Percentiles rank a stretch among this genome's conserved stretches.
These are phyloP conservation scores for Phytophthora cryptogea DNA, from an alignment of 352 stramenopile genomes.

Conservation along the genomic window DNA sequence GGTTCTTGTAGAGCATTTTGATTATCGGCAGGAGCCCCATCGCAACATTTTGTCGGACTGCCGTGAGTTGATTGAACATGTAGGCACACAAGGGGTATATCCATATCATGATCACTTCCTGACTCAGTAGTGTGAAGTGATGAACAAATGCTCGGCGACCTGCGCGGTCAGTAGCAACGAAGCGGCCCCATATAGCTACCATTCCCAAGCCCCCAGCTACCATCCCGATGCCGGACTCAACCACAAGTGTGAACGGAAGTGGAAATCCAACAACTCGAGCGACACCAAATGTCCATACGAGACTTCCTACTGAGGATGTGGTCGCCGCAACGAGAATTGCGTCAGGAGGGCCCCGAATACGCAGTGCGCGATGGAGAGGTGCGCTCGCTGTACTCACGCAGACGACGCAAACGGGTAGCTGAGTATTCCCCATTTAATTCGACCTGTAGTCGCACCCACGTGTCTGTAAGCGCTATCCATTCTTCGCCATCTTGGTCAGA, in stretches of 20 bases:
- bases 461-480: background rate
- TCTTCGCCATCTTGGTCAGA: too few species aligned
- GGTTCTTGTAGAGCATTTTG: too few species aligned
- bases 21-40: too few species aligned
- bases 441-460: background rate
- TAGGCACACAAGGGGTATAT: too few species aligned
- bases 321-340: background rate
- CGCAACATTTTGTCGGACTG: too few species aligned
- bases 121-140: too few species aligned
- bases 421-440: conserved; percentile 3
- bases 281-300: background rate
- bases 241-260: conserved; percentile 5
- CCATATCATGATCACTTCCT: too few species aligned
- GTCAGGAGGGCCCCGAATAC: background rate
- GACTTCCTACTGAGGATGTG: background rate
- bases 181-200: background rate
- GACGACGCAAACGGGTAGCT: background rate
- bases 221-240: background rate
- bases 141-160: too few species aligned
- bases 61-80: too few species aligned
- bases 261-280: conserved; percentile 1
- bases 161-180: too few species aligned
- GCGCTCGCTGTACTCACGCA: background rate
- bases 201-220: background rate
- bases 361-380: background rate